phyloP scores from a whole-genome alignment of 768 basidiomycete species.

The Collybiopsis luxurians region DNA sequence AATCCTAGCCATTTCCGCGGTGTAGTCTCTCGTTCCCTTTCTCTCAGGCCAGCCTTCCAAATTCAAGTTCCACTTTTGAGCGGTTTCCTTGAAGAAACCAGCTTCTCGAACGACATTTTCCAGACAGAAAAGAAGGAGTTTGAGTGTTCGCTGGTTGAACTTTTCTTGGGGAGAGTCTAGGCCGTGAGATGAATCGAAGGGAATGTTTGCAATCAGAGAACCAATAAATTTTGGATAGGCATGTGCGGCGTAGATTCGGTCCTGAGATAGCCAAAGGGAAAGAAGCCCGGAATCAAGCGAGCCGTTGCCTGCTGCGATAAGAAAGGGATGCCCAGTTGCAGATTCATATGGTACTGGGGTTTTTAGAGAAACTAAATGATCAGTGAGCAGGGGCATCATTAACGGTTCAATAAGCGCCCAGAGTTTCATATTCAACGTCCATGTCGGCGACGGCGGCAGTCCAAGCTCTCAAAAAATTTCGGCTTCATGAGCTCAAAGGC shows the following conservation, averaged over 20 bases:
- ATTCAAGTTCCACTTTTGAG: slow-evolving; percentile 41
- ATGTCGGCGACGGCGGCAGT: slow-evolving; percentile 5
- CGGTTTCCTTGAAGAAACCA: slow-evolving; percentile 57
- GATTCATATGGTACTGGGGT: slow-evolving; percentile 37
- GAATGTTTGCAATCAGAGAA: slow-evolving; percentile 58
- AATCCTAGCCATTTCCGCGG: slow-evolving; percentile 65
- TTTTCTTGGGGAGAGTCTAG: slow-evolving; percentile 30
- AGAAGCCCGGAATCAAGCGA: slow-evolving; percentile 47
- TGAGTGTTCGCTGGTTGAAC: slow-evolving; percentile 39
- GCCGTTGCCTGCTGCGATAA: slow-evolving; percentile 53
- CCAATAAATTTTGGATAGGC: slow-evolving; percentile 76
- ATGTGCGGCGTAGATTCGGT: slow-evolving; percentile 70
- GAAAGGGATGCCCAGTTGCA: slow-evolving; percentile 58
- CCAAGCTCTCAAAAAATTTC: slow-evolving; percentile 40
- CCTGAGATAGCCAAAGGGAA: slow-evolving; percentile 66
- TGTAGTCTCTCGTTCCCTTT: slow-evolving; percentile 65
- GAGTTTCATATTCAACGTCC: too few species aligned
- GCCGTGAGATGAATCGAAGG: slow-evolving; percentile 36
- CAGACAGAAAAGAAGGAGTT: slow-evolving; percentile 49
- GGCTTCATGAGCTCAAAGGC: slow-evolving; percentile 41
- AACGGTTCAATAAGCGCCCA: background rate
- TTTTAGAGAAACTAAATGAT: slow-evolving; percentile 34
- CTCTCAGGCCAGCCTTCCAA: slow-evolving; percentile 49
- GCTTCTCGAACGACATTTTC: slow-evolving; percentile 51
- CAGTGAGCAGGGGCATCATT: too few species aligned